Base-by-base conservation (phyloP, 2,329 filamentous ascomycete genomes). In the Colletotrichum incanum region DNA sequence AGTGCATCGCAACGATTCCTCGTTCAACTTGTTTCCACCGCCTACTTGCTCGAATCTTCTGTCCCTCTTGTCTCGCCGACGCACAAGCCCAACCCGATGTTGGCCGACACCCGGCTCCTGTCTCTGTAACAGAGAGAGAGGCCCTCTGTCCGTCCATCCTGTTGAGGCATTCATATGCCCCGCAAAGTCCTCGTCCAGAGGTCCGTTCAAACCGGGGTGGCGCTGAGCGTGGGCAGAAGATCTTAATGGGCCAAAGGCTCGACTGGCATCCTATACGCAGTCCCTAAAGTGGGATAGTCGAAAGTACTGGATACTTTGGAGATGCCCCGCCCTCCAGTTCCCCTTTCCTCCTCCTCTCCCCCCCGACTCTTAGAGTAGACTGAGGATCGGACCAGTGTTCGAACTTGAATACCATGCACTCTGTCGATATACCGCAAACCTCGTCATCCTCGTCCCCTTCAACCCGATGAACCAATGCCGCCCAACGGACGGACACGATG, bases 1-100 rank as follows among this genome's bases (percentile, higher is more conserved):
- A 59, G 26, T 31, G 69, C 69, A 68, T 56, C 56, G 50, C 69
- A 71, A 43, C 65, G 69, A 59, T 68, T 45, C 69, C 65, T 52
- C 69, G 69, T 68, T 65, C 65, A 68, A 23, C 50, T 31, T 52
- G 65, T 54, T 63, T 52, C 58, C 64, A 62, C 64, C 63, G 37
- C 45, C 56, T 37, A 18, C 49, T 59, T 39, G 64, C 64, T 59
- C 58, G 59, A 63, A 65, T 64, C 59, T 49, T 69, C 43, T 54
- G 45, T 47, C 37, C n/a, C 45, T 49, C 31, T 52, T 14, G 60
- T 14, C 60, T 41, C 11, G 49, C 49, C 49, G 31, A 45, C 9
- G 14, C 31, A 41, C 34, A 63, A 41, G 45, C 60, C 47, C 47
- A 39, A 16, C 47, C 16, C n/a, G 43, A 12, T 41, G 14, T 14